phyloP scores from a whole-genome alignment of 306 rosid species.

The Ceratonia siliqua region DNA sequence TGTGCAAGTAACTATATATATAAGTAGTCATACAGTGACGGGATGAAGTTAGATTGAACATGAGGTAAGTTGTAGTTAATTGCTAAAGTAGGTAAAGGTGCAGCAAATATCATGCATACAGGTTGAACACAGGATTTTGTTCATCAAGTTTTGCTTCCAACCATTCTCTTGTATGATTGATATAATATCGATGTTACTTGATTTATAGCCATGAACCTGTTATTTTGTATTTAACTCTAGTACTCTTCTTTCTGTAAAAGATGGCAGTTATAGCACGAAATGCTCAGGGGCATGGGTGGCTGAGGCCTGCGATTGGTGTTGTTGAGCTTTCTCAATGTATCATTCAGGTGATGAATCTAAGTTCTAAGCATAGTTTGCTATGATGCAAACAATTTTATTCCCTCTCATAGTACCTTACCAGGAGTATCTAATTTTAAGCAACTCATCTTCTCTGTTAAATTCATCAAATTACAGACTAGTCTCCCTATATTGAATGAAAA shows the following conservation, averaged over 20 bases:
- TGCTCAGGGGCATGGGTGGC: slow-evolving; percentile 97
- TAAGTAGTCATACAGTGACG: not conserved
- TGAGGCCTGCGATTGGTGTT: slow-evolving; percentile 94
- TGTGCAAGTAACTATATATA: not conserved
- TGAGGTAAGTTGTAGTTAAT: not conserved
- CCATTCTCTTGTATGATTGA: slow-evolving; percentile 26
- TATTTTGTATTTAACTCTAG: slow-evolving; percentile 27
- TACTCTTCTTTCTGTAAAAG: slow-evolving; percentile 43
- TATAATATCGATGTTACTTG: slow-evolving; percentile 17
- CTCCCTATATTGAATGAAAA: not conserved
- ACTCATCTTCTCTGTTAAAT: not conserved
- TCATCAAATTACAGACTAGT: not conserved
- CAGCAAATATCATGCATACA: not conserved
- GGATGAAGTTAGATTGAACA: not conserved
- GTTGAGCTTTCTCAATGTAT: slow-evolving; percentile 92
- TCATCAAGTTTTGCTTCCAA: slow-evolving; percentile 6
- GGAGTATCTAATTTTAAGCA: not conserved
- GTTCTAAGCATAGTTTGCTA: not conserved
- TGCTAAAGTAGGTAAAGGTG: not conserved
- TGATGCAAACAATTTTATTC: not conserved
- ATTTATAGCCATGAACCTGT: slow-evolving; percentile 12
- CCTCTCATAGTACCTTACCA: not conserved
- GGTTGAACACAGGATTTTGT: not conserved
- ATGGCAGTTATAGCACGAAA: slow-evolving; percentile 92
- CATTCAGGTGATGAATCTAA: slow-evolving; percentile 68